These are phyloP conservation scores for Antrodiella citrinella DNA, from an alignment of 768 basidiomycete species.

Conservation along the genomic window DNA sequence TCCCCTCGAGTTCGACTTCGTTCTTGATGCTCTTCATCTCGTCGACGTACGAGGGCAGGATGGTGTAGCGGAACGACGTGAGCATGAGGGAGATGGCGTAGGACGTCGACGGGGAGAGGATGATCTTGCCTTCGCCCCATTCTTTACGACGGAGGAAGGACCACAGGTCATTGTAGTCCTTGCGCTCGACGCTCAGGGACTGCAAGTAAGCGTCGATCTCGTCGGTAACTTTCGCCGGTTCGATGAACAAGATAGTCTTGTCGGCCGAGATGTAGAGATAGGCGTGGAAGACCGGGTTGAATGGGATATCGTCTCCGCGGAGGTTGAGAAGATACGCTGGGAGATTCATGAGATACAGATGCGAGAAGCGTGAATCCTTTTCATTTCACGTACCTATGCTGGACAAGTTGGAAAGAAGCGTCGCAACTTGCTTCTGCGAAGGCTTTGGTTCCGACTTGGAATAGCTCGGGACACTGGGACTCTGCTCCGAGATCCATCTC, in stretches of 20 bases:
- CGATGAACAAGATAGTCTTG: constrained; percentile 68
- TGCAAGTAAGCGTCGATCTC: constrained; percentile 53
- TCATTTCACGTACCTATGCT: too few species aligned
- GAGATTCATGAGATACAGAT: constrained; percentile 18
- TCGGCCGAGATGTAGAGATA: constrained; percentile 71
- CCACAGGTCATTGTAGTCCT: constrained; percentile 76
- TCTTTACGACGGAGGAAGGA: constrained; percentile 63
- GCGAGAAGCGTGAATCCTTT: constrained; percentile 23
- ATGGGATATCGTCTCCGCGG: constrained; percentile 84
- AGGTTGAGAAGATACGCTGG: constrained; percentile 88
- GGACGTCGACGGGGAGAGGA: constrained; percentile 67
- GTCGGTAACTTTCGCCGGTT: constrained; percentile 51
- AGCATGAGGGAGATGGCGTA: constrained; percentile 83
- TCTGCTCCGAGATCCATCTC: constrained; percentile 58
- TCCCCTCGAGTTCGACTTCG: constrained; percentile 71
- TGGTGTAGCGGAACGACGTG: constrained; percentile 73
- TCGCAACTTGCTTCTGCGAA: constrained; percentile 56
- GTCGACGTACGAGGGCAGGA: constrained; percentile 63
- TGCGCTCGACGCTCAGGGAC: constrained; percentile 45
- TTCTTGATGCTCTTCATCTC: constrained; percentile 87
- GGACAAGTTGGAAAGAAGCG: constrained; percentile 61
- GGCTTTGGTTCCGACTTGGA: constrained; percentile 54
- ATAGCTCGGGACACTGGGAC: constrained; percentile 51
- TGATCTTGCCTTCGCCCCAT: constrained; percentile 75
- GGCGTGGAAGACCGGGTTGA: constrained; percentile 86